Percentiles rank a stretch among this genome's conserved stretches.
Evolutionary conservation across 2,329 filamentous ascomycete species (phyloP).

Genomic region (Trichophyton benhamiae): DNA sequence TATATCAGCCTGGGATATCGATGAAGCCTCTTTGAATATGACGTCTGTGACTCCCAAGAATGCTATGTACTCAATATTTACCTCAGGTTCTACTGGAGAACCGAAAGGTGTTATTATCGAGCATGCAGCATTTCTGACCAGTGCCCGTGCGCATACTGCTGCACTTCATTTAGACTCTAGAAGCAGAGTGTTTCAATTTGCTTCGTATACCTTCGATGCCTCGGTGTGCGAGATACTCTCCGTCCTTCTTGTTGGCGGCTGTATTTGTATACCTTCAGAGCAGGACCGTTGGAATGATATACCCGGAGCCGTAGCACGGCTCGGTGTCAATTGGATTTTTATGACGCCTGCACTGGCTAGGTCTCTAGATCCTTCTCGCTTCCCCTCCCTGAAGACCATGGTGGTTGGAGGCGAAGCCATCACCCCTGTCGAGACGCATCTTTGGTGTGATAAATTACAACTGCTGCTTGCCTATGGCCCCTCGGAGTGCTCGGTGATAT

Average conservation of each 20-base stretch:
- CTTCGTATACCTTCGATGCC: conserved; percentile 77
- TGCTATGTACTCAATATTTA: conserved; percentile 35
- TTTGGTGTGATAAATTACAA: conserved; percentile 19
- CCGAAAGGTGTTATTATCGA: conserved; percentile 14
- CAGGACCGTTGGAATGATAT: conserved; percentile 34
- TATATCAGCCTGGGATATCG: background rate
- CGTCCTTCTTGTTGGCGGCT: conserved; percentile 24
- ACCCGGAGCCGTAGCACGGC: conserved; percentile 32
- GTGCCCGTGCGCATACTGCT: conserved; percentile 33
- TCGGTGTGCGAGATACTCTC: conserved; percentile 75
- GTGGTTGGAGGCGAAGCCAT: conserved; percentile 20
- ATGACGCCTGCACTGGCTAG: conserved; percentile 46
- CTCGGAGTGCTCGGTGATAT: conserved; percentile 8
- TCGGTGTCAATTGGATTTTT: conserved; percentile 40
- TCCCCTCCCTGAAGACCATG: conserved; percentile 29
- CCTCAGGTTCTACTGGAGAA: conserved; percentile 19
- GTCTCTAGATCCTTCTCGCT: conserved; percentile 24
- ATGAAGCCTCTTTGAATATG: background rate
- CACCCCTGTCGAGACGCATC: conserved; percentile 15
- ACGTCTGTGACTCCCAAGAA: background rate
- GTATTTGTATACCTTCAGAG: conserved; percentile 33
- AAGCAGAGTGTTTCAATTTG: conserved; percentile 58
- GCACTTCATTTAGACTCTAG: conserved; percentile 32
- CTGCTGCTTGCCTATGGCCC: conserved; percentile 28
- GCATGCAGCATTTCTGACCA: conserved; percentile 34